Conservation (phyloP, 1,139 yeast species). For the Magnusiomyces sp. region DNA sequence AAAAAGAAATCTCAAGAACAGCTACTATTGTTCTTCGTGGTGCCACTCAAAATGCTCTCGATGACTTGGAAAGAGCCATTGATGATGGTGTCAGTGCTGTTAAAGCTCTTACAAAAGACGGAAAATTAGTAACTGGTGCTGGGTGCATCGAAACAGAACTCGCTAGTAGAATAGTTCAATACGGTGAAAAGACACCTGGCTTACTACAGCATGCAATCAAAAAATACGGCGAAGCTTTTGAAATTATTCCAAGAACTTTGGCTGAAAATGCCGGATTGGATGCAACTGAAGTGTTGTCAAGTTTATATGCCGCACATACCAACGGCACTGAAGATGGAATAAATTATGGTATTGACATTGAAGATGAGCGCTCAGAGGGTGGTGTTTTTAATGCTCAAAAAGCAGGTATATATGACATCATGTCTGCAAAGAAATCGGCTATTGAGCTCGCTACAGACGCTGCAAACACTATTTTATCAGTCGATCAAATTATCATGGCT, state of each 20-base stretch:
- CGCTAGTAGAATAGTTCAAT: conserved; percentile 66
- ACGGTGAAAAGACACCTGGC: conserved; percentile 93
- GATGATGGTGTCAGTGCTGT: conserved; percentile 94
- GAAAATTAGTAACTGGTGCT: conserved; percentile 85
- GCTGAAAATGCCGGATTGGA: conserved; percentile 95
- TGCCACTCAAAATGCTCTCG: conserved; percentile 91
- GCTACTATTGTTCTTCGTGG: conserved; percentile 92
- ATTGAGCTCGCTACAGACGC: conserved; percentile 94
- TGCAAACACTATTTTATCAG: conserved; percentile 79
- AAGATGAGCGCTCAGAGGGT: conserved; percentile 47
- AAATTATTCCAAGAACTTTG: conserved; percentile 82
- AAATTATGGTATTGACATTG: conserved; percentile 59
- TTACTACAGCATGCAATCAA: conserved; percentile 87
- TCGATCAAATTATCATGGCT: conserved; percentile 89
- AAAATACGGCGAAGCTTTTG: conserved; percentile 90
- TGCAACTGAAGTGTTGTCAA: conserved; percentile 77
- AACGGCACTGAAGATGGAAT: conserved; percentile 25
- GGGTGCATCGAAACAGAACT: conserved; percentile 94
- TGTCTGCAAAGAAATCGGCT: conserved; percentile 76
- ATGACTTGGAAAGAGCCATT: conserved; percentile 92
- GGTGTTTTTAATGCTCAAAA: conserved; percentile 66
- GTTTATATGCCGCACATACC: conserved; percentile 79
- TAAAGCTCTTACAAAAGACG: conserved; percentile 77
- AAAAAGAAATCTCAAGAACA: conserved; percentile 47
- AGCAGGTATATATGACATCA: conserved; percentile 68